Conservation (phyloP, 306 rosid genomes). For the Rubus parviflorus region DNA sequence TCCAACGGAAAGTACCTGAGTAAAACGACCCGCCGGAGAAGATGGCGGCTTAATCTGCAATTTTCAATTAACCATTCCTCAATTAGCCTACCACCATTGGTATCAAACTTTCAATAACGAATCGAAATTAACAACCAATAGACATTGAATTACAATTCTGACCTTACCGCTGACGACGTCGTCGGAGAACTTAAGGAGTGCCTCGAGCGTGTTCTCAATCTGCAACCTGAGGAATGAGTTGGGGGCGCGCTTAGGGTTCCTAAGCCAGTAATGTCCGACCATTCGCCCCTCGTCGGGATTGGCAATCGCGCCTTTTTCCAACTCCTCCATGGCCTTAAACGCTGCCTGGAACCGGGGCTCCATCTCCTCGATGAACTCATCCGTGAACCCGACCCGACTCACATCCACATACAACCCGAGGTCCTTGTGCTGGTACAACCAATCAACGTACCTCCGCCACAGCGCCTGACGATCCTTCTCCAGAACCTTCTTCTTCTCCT, state of each 20-base stretch:
- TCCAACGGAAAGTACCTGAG: conserved; percentile 83
- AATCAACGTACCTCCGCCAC: conserved; percentile 78
- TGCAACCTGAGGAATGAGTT: conserved; percentile 52
- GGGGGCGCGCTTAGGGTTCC: conserved; percentile 75
- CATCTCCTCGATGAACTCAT: conserved; percentile 72
- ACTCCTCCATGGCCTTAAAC: conserved; percentile 71
- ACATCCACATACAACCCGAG: conserved; percentile 77
- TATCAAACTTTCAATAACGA: not conserved
- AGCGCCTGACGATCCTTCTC: conserved; percentile 72
- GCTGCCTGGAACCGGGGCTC: conserved; percentile 74
- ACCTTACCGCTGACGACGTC: conserved; percentile 96
- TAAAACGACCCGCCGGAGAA: conserved; percentile 66
- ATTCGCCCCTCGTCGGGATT: conserved; percentile 95
- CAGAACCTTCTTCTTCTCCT: conserved; percentile 33
- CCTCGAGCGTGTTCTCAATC: conserved; percentile 73
- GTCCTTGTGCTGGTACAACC: conserved; percentile 93
- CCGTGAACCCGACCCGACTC: conserved; percentile 92
- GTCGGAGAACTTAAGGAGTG: conserved; percentile 54
- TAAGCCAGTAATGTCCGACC: conserved; percentile 98
- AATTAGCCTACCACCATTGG: not conserved
- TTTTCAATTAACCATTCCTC: conserved; percentile 6
- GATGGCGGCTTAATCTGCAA: conserved; percentile 91
- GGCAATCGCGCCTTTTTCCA: conserved; percentile 90
- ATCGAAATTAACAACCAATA: not conserved
- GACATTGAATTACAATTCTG: conserved; percentile 24